These are phyloP conservation scores for Neobulgaria alba DNA, from an alignment of 2,329 filamentous ascomycete species.

Conservation along the genomic window DNA sequence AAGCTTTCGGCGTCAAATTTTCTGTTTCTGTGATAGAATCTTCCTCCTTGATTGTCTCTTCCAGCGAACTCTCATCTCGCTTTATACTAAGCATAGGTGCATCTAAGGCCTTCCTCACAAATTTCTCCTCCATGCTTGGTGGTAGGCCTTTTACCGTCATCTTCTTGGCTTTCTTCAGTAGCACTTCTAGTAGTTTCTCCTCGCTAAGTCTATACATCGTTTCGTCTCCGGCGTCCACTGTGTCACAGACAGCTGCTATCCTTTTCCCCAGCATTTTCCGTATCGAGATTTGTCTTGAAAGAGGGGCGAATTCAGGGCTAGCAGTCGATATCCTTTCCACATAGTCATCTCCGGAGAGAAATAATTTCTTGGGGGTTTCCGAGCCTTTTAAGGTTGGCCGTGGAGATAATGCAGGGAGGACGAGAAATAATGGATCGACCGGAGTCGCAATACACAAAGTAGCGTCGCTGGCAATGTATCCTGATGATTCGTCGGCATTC, in stretches of 20 bases:
- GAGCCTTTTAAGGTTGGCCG: slow-evolving; percentile 33
- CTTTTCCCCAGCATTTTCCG: slow-evolving; percentile 50
- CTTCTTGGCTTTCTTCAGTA: slow-evolving; percentile 63
- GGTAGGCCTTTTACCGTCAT: slow-evolving; percentile 63
- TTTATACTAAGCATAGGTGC: slow-evolving; percentile 64
- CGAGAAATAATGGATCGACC: slow-evolving; percentile 75
- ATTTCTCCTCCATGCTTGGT: slow-evolving; percentile 74
- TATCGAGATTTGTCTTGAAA: slow-evolving; percentile 40
- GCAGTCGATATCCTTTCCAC: slow-evolving; percentile 51
- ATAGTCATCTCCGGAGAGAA: slow-evolving; percentile 63
- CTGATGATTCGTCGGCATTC: slow-evolving; percentile 18
- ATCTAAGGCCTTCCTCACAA: slow-evolving; percentile 68
- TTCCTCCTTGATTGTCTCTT: slow-evolving; percentile 24
- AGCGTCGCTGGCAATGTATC: slow-evolving; percentile 55
- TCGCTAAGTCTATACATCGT: slow-evolving; percentile 75
- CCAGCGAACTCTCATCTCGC: slow-evolving; percentile 40
- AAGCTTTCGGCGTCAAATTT: background rate
- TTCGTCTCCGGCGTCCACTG: slow-evolving; percentile 74
- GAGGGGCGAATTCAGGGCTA: slow-evolving; percentile 48
- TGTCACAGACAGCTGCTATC: slow-evolving; percentile 68
- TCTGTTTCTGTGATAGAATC: slow-evolving; percentile 1
- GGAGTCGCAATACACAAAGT: slow-evolving; percentile 78
- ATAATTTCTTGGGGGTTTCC: slow-evolving; percentile 49
- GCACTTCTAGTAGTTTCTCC: slow-evolving; percentile 54
- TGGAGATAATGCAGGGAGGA: slow-evolving; percentile 62